Percentiles rank a stretch among this genome's conserved stretches.
Evolutionary conservation across 768 basidiomycete species (phyloP).

Genomic region (Hypholoma fasciculare): DNA sequence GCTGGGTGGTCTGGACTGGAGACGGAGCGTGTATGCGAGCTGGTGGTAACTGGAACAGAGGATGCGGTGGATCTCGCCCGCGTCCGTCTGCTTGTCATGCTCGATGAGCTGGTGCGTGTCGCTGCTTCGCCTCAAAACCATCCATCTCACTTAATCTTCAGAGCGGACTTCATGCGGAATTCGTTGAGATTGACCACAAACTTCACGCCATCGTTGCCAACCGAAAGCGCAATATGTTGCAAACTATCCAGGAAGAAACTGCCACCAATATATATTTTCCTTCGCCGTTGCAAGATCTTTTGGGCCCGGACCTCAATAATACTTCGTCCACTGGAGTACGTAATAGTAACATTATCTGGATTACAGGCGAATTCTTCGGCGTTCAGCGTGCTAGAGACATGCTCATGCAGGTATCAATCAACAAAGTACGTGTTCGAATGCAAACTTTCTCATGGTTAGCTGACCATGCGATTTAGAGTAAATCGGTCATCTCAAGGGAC

Average conservation of each 20-base stretch:
- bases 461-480: conserved; percentile 54
- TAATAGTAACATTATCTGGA: conserved; percentile 83
- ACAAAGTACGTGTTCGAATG: conserved; percentile 61
- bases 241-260: conserved; percentile 95
- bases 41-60: conserved; percentile 85
- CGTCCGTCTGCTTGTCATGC: conserved; percentile 87
- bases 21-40: conserved; percentile 90
- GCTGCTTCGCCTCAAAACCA: background rate
- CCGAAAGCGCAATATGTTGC: conserved; percentile 82
- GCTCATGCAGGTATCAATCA: conserved; percentile 84
- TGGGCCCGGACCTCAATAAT: conserved; percentile 62
- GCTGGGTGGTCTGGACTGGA: conserved; percentile 90
- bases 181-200: conserved; percentile 93
- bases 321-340: conserved; percentile 45
- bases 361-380: conserved; percentile 96
- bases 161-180: conserved; percentile 90
- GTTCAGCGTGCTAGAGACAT: conserved; percentile 95
- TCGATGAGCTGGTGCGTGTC: conserved; percentile 86
- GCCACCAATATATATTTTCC: conserved; percentile 97
- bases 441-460: background rate
- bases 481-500: conserved; percentile 87
- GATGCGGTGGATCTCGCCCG: conserved; percentile 92
- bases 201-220: conserved; percentile 90
- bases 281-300: conserved; percentile 83
- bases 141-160: conserved; percentile 32